Evolutionary conservation across 2,329 filamentous ascomycete genomes (phyloP).

Genomic region (Byssochlamys sp.): DNA sequence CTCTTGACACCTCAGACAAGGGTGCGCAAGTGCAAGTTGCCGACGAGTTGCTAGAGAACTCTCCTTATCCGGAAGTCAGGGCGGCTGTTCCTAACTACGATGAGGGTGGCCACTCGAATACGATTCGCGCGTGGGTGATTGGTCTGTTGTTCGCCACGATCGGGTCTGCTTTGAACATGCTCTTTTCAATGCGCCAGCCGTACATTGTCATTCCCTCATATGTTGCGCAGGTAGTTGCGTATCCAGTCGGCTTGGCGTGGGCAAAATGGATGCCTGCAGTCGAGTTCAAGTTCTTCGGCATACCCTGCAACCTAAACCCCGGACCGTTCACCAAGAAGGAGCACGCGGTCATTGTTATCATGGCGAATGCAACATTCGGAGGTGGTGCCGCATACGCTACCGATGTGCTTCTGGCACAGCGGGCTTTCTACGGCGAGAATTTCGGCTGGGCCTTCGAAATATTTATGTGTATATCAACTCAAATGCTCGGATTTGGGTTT

Average conservation of each 20-base stretch:
- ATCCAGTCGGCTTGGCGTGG: slow-evolving; percentile 41
- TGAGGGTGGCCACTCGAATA: slow-evolving; percentile 55
- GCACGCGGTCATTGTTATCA: slow-evolving; percentile 37
- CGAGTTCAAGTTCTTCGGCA: slow-evolving; percentile 28
- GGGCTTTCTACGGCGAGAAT: slow-evolving; percentile 61
- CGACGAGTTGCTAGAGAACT: slow-evolving; percentile 55
- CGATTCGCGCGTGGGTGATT: slow-evolving; percentile 55
- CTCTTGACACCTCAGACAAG: slow-evolving; percentile 45
- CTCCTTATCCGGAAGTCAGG: slow-evolving; percentile 58
- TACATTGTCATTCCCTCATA: slow-evolving; percentile 53
- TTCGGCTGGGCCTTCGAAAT: slow-evolving; percentile 60
- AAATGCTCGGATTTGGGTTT: slow-evolving; percentile 60
- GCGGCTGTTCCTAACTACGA: slow-evolving; percentile 57
- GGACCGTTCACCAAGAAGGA: slow-evolving; percentile 41
- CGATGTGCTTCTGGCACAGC: slow-evolving; percentile 62
- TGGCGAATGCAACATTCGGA: slow-evolving; percentile 60
- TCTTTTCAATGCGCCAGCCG: slow-evolving; percentile 50
- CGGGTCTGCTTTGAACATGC: slow-evolving; percentile 53
- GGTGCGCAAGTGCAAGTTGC: slow-evolving; percentile 50
- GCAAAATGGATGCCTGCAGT: slow-evolving; percentile 28
- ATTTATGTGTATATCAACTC: slow-evolving; percentile 57
- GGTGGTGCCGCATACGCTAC: slow-evolving; percentile 56
- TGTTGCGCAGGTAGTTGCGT: slow-evolving; percentile 54
- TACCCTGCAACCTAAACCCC: slow-evolving; percentile 32
- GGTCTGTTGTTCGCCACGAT: slow-evolving; percentile 53